Base-by-base conservation (phyloP, 2,329 filamentous ascomycete species). In the Ophiostoma tasmaniense region DNA sequence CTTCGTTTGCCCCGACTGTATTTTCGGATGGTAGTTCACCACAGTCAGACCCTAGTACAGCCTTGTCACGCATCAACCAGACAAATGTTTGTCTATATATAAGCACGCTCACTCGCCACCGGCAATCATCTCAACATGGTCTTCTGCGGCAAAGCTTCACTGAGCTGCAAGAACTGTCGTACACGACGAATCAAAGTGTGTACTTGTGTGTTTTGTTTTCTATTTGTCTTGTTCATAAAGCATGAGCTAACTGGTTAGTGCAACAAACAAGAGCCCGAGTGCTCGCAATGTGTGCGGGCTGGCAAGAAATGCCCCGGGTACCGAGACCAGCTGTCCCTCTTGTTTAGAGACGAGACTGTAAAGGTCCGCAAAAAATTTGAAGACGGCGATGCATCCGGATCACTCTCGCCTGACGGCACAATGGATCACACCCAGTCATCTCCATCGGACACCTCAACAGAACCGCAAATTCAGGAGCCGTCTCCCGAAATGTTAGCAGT, bases 321-420 rank as follows among this genome's bases (percentile, higher is more conserved):
- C 73, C 82, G 87, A 72, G 86, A 89, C 72, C 85, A 87, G 75
- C 78, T 89, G 42, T 86, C 86, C 39, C 79, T 89, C 69, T 85
- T 89, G 82, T 89, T 89, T 75, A 85, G 87, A 50, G 86, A 89
- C 78, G 86, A 89, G 77, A 89, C 84, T 73, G 84, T 80, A 73
- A 85, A 87, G 73, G 86, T 89, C 64, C 84, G 86, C 33, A 82
- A 82, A 71, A 88, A 86, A 74, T 83, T 83, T 25, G 83, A 85
- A 68, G 83, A 78, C 73, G 62, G 52, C 22, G 35, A 28, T 1
- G 52, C 55, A 30, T 4, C 25, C 55, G 55, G 30, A 25, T 17
- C 22, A 33, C 25, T 61, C 6, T 28, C 55, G 11, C 55, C 55
- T 7, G 55, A 61, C 13, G 25, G 20, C 25, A 61, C 55, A 30